Evolutionary conservation across 495 filamentous ascomycete species (phyloP).

Genomic region (Clavariopsis aquatica): DNA sequence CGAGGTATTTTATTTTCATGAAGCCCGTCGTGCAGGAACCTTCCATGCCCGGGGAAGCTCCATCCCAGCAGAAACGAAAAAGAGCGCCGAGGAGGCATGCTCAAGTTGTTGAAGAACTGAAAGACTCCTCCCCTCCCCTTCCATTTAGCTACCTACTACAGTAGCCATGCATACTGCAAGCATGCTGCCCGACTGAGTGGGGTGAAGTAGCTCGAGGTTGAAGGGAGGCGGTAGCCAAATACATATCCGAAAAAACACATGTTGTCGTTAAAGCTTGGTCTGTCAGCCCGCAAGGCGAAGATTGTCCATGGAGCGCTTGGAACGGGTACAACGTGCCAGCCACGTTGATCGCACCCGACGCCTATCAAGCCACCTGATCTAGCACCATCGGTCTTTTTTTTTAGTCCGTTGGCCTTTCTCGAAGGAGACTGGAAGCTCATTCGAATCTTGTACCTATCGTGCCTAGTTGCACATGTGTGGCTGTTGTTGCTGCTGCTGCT

Average conservation of each 20-base stretch:
- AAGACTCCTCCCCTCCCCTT: no score
- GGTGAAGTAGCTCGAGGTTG: background rate
- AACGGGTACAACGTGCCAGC: slow-evolving; percentile 29
- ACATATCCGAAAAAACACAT: background rate
- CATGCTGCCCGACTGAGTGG: no score
- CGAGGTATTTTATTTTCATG: background rate
- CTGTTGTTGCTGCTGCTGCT: no score
- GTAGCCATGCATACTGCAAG: no score
- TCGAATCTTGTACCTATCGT: slow-evolving; percentile 27
- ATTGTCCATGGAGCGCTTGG: slow-evolving; percentile 6
- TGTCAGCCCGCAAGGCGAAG: slow-evolving; percentile 14
- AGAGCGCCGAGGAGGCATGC: background rate
- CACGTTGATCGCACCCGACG: slow-evolving; percentile 33
- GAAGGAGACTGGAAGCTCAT: slow-evolving; percentile 28
- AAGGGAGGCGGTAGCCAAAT: slow-evolving; percentile 2
- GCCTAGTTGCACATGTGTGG: slow-evolving; percentile 17
- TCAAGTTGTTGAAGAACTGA: background rate
- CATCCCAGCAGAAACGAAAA: background rate
- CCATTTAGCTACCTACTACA: no score
- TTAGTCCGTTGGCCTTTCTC: slow-evolving; percentile 14
- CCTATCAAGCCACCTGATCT: slow-evolving; percentile 39
- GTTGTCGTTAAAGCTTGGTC: slow-evolving; percentile 9
- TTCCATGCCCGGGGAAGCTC: background rate
- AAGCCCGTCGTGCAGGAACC: background rate
- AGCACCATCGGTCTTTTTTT: slow-evolving; percentile 19